Base-by-base conservation (phyloP, 2,329 filamentous ascomycete species). In the Dactylellina leptospora region DNA sequence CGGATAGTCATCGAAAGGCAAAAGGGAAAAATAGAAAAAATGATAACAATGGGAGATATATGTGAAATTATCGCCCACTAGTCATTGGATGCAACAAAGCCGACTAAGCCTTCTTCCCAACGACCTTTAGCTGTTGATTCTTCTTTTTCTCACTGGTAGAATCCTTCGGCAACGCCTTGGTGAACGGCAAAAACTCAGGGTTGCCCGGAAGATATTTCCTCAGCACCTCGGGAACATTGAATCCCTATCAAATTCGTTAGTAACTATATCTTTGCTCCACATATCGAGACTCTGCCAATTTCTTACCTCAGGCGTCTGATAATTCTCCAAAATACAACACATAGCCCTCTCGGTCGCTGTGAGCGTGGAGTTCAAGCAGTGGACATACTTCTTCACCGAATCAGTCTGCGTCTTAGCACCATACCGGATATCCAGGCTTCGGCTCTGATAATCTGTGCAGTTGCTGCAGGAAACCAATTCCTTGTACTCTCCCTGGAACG, bases 401-500 rank as follows among this genome's bases (percentile, higher is more conserved):
- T 93, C 91, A 25, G 88, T 93, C 80, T 90, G 88, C 79, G 89
- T 90, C 85, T 97, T 97, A 73, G 87, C 85, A 50, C 95, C 93
- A 77, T 89, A 96, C 69, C 95, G 87, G 77, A 99, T 96, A 81
- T 97, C 93, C 10, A 99, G 85, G 76, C 92, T 93, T 63, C 95
- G 87, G 22, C 92, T 92, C 83, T 99, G 95, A 83, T 97, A 97
- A 80, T 97, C 93, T 45, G 92, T 96, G 84, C 95, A 99, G 83
- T 99, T 99, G 73, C 92, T 96, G 85, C 93, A 96, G 18, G 91
- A 96, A 54, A 97, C 95, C 25, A 99, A 86, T 82, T 97, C 95
- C 83, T 97, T 97, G 85, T 97, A 99, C 81, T 97, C 95, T 77
- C 90, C 90, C 81, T 97, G 93, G 84, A 90, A 96, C 13, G 92